Evolutionary conservation across 75 land plant species (phyloP), one percentile per base, ranked within the genome.

Genomic region (Ceratopteris richardii): DNA sequence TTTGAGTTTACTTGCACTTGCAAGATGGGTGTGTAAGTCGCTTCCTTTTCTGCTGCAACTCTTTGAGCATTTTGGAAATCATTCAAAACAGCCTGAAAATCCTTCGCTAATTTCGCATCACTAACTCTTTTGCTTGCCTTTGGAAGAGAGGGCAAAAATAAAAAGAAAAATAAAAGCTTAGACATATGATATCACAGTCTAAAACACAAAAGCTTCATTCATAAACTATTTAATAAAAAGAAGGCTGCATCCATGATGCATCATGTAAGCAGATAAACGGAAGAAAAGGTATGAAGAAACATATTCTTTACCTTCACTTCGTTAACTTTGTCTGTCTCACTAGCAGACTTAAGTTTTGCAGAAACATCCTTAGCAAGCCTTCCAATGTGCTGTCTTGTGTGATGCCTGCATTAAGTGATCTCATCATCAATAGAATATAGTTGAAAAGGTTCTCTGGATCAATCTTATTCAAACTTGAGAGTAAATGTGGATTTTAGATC

Each of bases 41-140:
- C 77, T 63, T 86, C 86, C 18, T 84, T 69, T 53, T 89, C 90
- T 57, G 82, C 81, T 41, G 90, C 81, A 48, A 86, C 73, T 51
- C 82, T 59, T 58, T 89, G 95, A 33, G 80, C 86, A 54, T 80
- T 82, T 61, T 89, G 85, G 63, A 89, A 89, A 51, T 82, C 86
- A 46, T 82, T 71, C 46, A 89, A 48, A 24, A 89, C 82, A 2
- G 90, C 77, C 67, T 89, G 84, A 53, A 89, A 89, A 69, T 89
- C 95, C 68, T 86, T 89, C 29, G 95, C 95, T 64, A 89, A 86
- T 66, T 89, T 89, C 14, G 95, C 90, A 80, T 88, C 94, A 69
- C 73, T 42, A 82, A 63, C 56, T 85, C 86, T 62, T 80, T 89
- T 58, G 64, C 75, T 9, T 83, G 80, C 66, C 89, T 85, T n/a